These are phyloP conservation scores for Beverwykella pulmonaria DNA, from an alignment of 495 filamentous ascomycete species.

Conservation along the genomic window DNA sequence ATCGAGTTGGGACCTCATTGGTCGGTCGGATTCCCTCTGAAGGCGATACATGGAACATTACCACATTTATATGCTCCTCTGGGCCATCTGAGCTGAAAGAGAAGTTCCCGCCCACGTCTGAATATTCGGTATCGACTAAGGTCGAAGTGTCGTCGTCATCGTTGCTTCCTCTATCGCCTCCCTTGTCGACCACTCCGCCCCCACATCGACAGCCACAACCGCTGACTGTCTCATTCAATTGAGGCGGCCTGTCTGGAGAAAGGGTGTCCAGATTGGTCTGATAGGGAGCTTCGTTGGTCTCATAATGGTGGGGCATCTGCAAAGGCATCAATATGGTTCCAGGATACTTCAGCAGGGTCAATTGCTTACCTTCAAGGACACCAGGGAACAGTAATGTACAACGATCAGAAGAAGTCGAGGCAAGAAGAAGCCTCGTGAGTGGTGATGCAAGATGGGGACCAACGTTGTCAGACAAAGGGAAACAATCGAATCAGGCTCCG, in stretches of 20 bases:
- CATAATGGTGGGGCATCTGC: background rate
- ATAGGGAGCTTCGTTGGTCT: background rate
- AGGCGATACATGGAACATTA: background rate
- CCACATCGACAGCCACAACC: slow-evolving; percentile 30
- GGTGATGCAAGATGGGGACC: no score
- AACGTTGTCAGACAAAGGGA: no score
- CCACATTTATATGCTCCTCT: background rate
- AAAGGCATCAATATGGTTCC: background rate
- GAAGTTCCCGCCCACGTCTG: slow-evolving; percentile 2
- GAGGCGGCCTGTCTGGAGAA: slow-evolving; percentile 23
- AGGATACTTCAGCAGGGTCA: background rate
- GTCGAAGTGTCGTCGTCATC: slow-evolving; percentile 25
- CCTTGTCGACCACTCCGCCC: background rate
- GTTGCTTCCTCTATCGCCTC: slow-evolving; percentile 3
- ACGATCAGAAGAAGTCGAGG: no score
- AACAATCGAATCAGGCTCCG: no score
- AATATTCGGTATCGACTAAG: slow-evolving; percentile 3
- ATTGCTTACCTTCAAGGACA: background rate
- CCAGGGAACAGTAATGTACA: background rate
- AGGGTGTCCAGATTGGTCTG: slow-evolving; percentile 4
- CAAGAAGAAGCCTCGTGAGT: no score
- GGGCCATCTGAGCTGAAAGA: background rate
- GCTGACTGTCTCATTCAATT: slow-evolving; percentile 29
- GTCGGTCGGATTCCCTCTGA: background rate
- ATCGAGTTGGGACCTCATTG: slow-evolving; percentile 10